A percentile compares a stretch with the other conserved stretches of the same genome.
phyloP scores from a whole-genome alignment of 768 basidiomycete species.

The Suillus occidentalis region DNA sequence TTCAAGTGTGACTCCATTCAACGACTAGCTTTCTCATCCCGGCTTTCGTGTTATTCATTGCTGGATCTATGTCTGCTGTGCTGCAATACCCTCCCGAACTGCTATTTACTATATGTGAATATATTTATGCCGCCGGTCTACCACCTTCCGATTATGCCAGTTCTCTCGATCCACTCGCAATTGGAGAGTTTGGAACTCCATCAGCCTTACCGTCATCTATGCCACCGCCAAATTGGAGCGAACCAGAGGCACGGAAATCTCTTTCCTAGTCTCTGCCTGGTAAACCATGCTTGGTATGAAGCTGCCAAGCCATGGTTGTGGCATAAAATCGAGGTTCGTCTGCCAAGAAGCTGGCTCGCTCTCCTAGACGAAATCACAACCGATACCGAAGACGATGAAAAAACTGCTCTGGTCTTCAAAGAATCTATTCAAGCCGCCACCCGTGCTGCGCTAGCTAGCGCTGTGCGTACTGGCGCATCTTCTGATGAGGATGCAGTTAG shows the following conservation, averaged over 20 bases:
- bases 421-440: slow-evolving; percentile 68
- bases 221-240: slow-evolving; percentile 70
- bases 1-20: not conserved
- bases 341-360: slow-evolving; percentile 83
- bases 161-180: slow-evolving; percentile 72
- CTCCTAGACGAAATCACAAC: slow-evolving; percentile 72
- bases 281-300: slow-evolving; percentile 74
- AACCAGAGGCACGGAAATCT: slow-evolving; percentile 61
- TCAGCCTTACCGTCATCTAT: slow-evolving; percentile 71
- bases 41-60: slow-evolving; percentile 12
- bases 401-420: slow-evolving; percentile 63
- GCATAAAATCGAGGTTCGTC: slow-evolving; percentile 78
- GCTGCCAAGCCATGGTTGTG: slow-evolving; percentile 90
- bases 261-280: slow-evolving; percentile 72
- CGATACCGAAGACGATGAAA: slow-evolving; percentile 68
- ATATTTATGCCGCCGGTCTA: slow-evolving; percentile 64
- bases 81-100: slow-evolving; percentile 69
- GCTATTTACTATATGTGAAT: slow-evolving; percentile 68
- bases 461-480: slow-evolving; percentile 33
- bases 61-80: slow-evolving; percentile 26
- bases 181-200: slow-evolving; percentile 45
- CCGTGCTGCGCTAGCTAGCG: slow-evolving; percentile 55
- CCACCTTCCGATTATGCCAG: slow-evolving; percentile 43
- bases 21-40: not conserved
- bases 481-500: slow-evolving; percentile 43